These are phyloP conservation scores for Petunia hybrid DNA, from an alignment of 305 asterid genomes.

Conservation along the genomic window DNA sequence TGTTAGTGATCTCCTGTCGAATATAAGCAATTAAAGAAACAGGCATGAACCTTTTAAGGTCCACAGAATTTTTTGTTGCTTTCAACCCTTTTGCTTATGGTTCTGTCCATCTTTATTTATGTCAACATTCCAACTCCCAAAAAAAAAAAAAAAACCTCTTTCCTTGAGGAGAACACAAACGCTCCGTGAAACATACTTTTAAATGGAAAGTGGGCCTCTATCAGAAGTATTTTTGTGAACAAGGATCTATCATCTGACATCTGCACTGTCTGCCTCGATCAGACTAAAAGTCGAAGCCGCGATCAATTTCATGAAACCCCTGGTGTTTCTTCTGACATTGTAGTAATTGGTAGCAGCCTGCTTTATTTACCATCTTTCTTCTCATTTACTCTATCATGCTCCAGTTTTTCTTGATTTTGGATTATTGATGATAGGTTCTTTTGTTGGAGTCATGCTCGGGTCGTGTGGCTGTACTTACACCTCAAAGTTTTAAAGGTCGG, in stretches of 20 bases:
- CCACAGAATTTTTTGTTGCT: background rate
- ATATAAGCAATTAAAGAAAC: background rate
- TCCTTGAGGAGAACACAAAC: too few species aligned
- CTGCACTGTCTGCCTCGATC: too few species aligned
- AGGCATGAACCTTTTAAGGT: slow-evolving; percentile 10
- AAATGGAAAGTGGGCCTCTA: too few species aligned
- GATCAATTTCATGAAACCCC: slow-evolving; percentile 71
- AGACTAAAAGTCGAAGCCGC: slow-evolving; percentile 65
- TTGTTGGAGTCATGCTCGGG: slow-evolving; percentile 85
- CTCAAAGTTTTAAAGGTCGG: slow-evolving; percentile 70
- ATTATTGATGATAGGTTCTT: slow-evolving; percentile 63
- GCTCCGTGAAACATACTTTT: too few species aligned
- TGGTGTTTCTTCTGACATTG: slow-evolving; percentile 43
- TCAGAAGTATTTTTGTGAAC: too few species aligned
- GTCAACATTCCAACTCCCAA: background rate
- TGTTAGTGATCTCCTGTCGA: slow-evolving; percentile 1
- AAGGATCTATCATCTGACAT: too few species aligned
- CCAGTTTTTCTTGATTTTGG: background rate
- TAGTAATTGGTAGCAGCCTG: too few species aligned
- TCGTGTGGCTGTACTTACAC: slow-evolving; percentile 72
- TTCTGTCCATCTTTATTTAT: background rate
- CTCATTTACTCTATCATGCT: slow-evolving; percentile 10
- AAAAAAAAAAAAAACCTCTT: too few species aligned
- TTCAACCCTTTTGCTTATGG: background rate
- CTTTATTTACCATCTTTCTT: slow-evolving; percentile 15